A percentile compares a stretch with the other conserved stretches of the same genome.
Conservation (phyloP, 108 stramenopile species). For the Bacterosira constricta region DNA sequence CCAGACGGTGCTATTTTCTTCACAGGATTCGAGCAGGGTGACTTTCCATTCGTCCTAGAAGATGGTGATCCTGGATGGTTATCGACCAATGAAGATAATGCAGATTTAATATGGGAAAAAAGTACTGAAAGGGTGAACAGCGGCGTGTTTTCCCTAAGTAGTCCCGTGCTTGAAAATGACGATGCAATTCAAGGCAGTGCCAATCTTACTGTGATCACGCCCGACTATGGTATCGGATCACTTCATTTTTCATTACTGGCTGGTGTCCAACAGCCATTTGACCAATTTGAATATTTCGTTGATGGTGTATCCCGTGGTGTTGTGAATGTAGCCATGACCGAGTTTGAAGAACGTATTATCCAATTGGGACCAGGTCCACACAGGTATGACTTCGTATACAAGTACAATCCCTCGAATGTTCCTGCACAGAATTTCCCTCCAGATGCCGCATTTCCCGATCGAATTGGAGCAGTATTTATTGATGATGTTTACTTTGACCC, state of each 20-base stretch:
- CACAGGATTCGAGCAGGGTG: not conserved
- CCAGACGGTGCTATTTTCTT: not conserved
- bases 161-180: slow-evolving; percentile 6
- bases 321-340: not conserved
- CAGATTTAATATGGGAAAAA: not conserved
- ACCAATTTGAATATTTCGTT: not conserved
- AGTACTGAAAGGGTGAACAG: not conserved
- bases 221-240: not conserved
- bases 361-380: not conserved
- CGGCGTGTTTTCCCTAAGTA: not conserved
- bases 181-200: not conserved
- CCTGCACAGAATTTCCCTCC: not conserved
- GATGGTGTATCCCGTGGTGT: not conserved
- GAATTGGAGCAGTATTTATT: not conserved
- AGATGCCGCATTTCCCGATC: not conserved
- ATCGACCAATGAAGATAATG: not conserved
- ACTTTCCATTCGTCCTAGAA: slow-evolving; percentile 2
- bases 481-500: not conserved
- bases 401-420: not conserved
- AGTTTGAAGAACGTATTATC: not conserved
- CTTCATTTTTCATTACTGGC: not conserved
- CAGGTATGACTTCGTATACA: not conserved
- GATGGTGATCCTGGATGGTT: not conserved
- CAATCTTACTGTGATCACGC: not conserved
- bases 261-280: not conserved